Conservation (phyloP, 345 rosid genomes). For the Kandelia obovata region DNA sequence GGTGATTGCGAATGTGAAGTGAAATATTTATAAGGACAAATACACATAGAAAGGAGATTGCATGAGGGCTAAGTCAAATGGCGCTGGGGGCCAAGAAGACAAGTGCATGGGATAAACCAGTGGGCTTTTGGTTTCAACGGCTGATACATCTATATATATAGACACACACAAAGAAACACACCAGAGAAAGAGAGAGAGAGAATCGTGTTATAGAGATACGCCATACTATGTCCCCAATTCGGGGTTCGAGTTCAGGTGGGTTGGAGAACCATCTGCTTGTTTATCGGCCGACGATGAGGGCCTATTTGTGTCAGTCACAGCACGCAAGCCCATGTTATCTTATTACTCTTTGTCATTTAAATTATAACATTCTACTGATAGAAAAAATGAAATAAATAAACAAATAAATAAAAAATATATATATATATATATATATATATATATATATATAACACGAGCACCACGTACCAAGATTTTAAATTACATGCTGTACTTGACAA, state of each 20-base stretch:
- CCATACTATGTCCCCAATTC: slow-evolving; percentile 32
- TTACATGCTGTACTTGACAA: no score
- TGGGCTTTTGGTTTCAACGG: slow-evolving; percentile 33
- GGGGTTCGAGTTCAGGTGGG: slow-evolving; percentile 38
- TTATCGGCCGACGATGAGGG: slow-evolving; percentile 30
- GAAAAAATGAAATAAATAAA: no score
- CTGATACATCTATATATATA: not conserved
- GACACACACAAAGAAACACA: no score
- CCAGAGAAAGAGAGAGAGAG: not conserved
- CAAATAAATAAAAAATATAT: no score
- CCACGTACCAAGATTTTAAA: no score
- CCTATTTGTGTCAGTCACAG: slow-evolving; percentile 36
- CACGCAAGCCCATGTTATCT: slow-evolving; percentile 44
- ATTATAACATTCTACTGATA: not conserved
- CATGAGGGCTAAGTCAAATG: not conserved
- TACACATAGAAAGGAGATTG: not conserved
- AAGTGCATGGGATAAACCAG: slow-evolving; percentile 62
- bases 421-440: no score
- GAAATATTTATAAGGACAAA: not conserved
- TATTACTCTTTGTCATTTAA: not conserved
- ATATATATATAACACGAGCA: no score
- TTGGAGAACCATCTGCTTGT: slow-evolving; percentile 28
- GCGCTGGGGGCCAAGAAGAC: slow-evolving; percentile 32
- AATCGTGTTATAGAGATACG: slow-evolving; percentile 19
- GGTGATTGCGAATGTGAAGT: slow-evolving; percentile 6